Evolutionary conservation across 1,284 basidiomycete genomes (phyloP), one percentile per base, ranked within the genome.

Genomic region (Melanopsichium pennsylvanicum): DNA sequence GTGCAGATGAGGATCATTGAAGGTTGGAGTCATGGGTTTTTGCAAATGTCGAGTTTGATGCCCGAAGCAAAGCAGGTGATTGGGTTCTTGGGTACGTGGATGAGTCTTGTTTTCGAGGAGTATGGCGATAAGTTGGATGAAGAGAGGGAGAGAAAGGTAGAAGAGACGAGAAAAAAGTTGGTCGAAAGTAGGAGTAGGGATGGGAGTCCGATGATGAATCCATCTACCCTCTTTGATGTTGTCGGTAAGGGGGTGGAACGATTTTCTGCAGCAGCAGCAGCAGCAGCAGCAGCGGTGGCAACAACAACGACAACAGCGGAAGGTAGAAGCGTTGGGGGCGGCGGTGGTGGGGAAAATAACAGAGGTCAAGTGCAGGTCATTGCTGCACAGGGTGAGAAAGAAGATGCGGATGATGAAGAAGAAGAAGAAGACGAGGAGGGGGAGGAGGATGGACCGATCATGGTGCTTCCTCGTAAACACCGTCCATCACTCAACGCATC

Each of bases 81-180:
- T 69, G 85, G 89, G 62, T 91, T 94, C 74, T 85, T 96, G 71
- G 93, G 89, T n/a, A 90, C 90, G 66, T 97, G 93, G 93, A 94
- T 96, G 60, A 86, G 88, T 75, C 87, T 88, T 61, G 86, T 88
- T 22, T 97, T 97, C 79, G 85, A 84, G 75, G 67, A 73, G 42
- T 58, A 49, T 25, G 42, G 49, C 31, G 66, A 64, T 19, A 47
- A 51, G 39, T 40, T 63, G 37, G 56, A 66, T 35, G 57, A 70
- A 41, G 54, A 73, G 48, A 29, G 46, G 46, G 42, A 66, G 42
- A 39, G 26, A n/a, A 45, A 26, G 15, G 50, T 52, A 39, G 56
- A 41, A 42, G 47, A 48, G 23, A 48, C 19, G 46, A 41, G 50
- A 38, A 38, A 47, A 40, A 60, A 39, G 52, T n/a, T 43, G 34